These are phyloP conservation scores for Hura crepitans DNA, from an alignment of 441 rosid genomes.

Conservation along the genomic window DNA sequence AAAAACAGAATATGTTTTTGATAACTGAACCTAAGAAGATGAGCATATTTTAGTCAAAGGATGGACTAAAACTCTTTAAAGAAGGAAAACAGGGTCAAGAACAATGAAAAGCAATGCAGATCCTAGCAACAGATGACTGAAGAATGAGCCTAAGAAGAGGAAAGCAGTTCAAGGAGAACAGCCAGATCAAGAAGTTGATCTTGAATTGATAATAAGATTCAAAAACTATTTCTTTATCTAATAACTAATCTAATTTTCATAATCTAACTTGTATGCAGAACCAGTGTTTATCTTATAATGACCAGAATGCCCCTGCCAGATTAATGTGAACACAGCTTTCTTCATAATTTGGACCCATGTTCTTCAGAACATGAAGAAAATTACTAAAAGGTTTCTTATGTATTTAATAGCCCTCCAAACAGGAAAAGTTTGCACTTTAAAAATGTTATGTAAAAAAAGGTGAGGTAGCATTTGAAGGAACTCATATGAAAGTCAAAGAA, in stretches of 20 bases:
- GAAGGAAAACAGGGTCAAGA: background rate
- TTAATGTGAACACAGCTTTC: background rate
- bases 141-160: background rate
- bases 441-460: background rate
- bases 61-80: background rate
- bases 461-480: background rate
- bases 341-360: background rate
- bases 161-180: background rate
- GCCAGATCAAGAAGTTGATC: background rate
- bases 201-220: background rate
- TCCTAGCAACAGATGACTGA: background rate
- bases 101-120: conserved; percentile 3
- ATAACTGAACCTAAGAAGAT: background rate
- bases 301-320: background rate
- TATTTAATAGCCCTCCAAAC: background rate
- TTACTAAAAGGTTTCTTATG: background rate
- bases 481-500: background rate
- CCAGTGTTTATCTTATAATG: background rate
- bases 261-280: background rate
- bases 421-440: background rate
- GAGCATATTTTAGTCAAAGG: background rate
- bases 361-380: background rate
- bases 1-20: background rate
- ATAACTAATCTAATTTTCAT: background rate
- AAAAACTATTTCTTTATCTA: background rate